phyloP scores from a whole-genome alignment of 352 stramenopile genomes.

The Pythium sp. region DNA sequence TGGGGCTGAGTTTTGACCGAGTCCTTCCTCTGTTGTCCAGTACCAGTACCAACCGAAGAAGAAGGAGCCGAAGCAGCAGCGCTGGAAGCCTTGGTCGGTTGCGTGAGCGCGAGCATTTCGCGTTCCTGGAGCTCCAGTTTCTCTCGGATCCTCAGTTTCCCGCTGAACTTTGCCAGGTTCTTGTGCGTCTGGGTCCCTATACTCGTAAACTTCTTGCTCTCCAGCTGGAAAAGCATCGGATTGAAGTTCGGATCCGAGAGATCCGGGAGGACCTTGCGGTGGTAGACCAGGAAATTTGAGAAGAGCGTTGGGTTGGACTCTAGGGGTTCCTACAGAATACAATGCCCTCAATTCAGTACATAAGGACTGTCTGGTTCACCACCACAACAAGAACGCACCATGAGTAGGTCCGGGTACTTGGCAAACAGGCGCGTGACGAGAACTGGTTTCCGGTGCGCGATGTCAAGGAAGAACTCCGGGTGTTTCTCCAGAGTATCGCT shows the following conservation, averaged over 20 bases:
- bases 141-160: slow-evolving; percentile 34
- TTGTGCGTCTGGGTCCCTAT: slow-evolving; percentile 42
- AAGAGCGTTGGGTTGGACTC: slow-evolving; percentile 71
- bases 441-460: slow-evolving; percentile 59
- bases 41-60: not conserved
- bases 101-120: slow-evolving; percentile 20
- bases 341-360: not conserved
- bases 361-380: no score
- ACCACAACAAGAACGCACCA: slow-evolving; percentile 26
- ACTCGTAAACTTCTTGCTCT: slow-evolving; percentile 39
- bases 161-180: slow-evolving; percentile 30
- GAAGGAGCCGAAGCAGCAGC: not conserved
- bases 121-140: slow-evolving; percentile 40
- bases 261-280: slow-evolving; percentile 57
- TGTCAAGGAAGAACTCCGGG: slow-evolving; percentile 63
- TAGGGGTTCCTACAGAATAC: slow-evolving; percentile 44
- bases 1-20: not conserved
- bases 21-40: not conserved
- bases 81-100: not conserved
- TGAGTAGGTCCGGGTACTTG: slow-evolving; percentile 62
- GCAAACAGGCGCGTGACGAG: slow-evolving; percentile 61
- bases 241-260: slow-evolving; percentile 55
- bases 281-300: slow-evolving; percentile 58
- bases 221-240: slow-evolving; percentile 46
- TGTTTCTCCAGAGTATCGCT: slow-evolving; percentile 60